Base-by-base conservation (phyloP, 441 rosid species). In the Syzygium syzygioides region DNA sequence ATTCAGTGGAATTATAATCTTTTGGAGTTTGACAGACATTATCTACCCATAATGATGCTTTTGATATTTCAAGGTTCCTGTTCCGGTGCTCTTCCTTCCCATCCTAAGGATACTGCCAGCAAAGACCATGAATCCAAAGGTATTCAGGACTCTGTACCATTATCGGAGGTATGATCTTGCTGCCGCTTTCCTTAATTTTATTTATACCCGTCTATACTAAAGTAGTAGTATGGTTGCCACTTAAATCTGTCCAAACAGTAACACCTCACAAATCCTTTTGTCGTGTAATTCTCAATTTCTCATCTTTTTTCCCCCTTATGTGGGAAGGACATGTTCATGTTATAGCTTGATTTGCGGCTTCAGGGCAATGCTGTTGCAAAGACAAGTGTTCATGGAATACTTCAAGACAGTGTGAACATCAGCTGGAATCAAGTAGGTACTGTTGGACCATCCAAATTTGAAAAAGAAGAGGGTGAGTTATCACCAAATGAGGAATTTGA, bases 141-240 rank as follows among this genome's bases (percentile, higher is more conserved):
- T 76, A 76, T 76, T 76, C 52, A 41, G n/a, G 83, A 76, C 10
- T 41, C 83, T 41, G n/a, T 95, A 85, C 94, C 94, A 85, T 89
- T 91, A 68, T 87, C 93, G 68, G 96, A 95, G 97, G 99, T 97
- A 93, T 85, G 90, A 86, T 54, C n/a, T 76, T 76, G 83, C 83
- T 41, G 83, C 53, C 9, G 1, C 83, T 41, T 25, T 76, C 83
- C 83, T 41, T 76, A 76, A 76, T 76, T 48, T 41, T 23, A 76
- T 23, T 76, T 50, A 26, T 37, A 41, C 17, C 83, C 41, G 53
- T 41, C n/a, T 26, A 76, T 12, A 23, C n/a, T 76, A 41, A 23
- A 76, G n/a, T 41, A 76, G n/a, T 41, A 76, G 83, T 76, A 52
- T 6, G 4, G 52, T 76, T 76, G 53, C 83, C 83, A 76, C 83